Evolutionary conservation across 2,329 filamentous ascomycete species (phyloP).

Genomic region (Xylariales sp.): DNA sequence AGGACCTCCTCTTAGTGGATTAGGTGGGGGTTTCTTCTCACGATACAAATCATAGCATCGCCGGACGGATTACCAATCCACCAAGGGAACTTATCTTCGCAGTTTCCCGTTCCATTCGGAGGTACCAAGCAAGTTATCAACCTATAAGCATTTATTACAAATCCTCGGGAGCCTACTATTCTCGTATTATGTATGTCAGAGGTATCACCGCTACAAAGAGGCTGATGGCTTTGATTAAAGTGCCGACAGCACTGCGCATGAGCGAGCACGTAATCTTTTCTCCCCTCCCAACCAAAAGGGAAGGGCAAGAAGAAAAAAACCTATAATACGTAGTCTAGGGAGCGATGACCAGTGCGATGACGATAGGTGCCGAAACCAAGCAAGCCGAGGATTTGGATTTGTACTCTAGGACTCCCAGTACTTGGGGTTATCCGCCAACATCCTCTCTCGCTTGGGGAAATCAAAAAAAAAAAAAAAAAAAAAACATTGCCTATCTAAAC

Average conservation of each 20-base stretch:
- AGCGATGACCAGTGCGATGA: background rate
- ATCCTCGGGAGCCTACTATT: too few relatives aligned
- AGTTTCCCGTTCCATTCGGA: background rate
- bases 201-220: background rate
- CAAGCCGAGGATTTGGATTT: background rate
- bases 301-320: background rate
- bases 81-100: background rate
- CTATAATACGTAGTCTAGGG: background rate
- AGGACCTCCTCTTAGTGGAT: constrained; percentile 23
- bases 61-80: constrained; percentile 36
- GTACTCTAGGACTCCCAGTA: background rate
- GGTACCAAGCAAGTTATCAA: too few relatives aligned
- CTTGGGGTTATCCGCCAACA: background rate
- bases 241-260: background rate
- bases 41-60: constrained; percentile 15
- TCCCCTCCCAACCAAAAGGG: background rate
- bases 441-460: too few relatives aligned
- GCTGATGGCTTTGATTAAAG: background rate
- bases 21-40: constrained; percentile 30
- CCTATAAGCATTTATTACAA: too few relatives aligned
- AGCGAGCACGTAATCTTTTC: constrained; percentile 13
- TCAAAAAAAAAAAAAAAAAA: too few relatives aligned
- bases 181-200: too few relatives aligned
- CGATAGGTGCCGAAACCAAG: background rate
- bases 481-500: background rate